Evolutionary conservation across 148 eudicot species (phyloP).

Genomic region (Oxyria digyna): DNA sequence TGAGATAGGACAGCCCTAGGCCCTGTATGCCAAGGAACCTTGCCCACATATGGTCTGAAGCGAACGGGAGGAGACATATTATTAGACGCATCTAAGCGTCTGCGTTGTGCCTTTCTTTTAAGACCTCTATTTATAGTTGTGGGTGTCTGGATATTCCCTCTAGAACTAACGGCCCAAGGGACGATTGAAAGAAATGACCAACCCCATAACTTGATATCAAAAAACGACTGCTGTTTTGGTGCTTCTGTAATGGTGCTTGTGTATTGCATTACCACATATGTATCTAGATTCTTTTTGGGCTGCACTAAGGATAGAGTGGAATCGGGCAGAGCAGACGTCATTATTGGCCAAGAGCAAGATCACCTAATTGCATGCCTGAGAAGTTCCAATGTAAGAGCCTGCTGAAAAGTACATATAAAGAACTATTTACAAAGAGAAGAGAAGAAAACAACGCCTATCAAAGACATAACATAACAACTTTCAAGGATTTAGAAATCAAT

Average conservation of each 20-base stretch:
- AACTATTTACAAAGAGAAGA: not conserved
- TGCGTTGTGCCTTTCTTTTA: slow-evolving; percentile 37
- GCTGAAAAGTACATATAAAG: not conserved
- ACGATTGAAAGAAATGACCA: slow-evolving; percentile 47
- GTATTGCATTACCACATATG: slow-evolving; percentile 18
- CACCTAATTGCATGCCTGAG: not conserved
- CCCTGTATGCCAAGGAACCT: slow-evolving; percentile 98
- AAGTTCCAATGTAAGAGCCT: not conserved
- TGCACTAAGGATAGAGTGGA: slow-evolving; percentile 29
- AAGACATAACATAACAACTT: not conserved
- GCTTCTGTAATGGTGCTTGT: slow-evolving; percentile 13
- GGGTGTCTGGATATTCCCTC: slow-evolving; percentile 39
- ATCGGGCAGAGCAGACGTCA: slow-evolving; percentile 37
- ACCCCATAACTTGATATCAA: slow-evolving; percentile 33
- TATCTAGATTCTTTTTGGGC: slow-evolving; percentile 17
- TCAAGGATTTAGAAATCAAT: not conserved
- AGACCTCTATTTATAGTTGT: slow-evolving; percentile 50
- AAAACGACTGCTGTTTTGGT: slow-evolving; percentile 22
- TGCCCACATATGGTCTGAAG: slow-evolving; percentile 86
- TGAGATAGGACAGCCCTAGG: slow-evolving; percentile 74
- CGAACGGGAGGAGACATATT: slow-evolving; percentile 30
- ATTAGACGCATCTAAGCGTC: slow-evolving; percentile 14
- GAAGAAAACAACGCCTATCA: not conserved
- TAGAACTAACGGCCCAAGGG: slow-evolving; percentile 49
- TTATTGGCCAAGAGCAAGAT: slow-evolving; percentile 4